A percentile compares a stretch with the other conserved stretches of the same genome.
phyloP scores from a whole-genome alignment of 139 green algal species.

The Chlorella sp. region DNA sequence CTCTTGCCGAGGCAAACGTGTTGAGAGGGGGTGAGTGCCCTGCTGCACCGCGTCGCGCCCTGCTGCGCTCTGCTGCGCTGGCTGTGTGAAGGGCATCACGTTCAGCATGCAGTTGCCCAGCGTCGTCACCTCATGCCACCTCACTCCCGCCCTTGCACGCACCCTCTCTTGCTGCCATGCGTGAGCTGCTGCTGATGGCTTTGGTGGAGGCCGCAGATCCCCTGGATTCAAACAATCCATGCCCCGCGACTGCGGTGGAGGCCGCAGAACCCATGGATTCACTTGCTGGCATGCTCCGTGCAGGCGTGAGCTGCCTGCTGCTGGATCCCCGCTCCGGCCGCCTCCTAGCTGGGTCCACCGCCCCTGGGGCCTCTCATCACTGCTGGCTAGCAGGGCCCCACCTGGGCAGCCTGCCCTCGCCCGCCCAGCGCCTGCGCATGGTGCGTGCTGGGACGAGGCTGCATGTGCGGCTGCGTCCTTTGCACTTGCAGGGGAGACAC shows the following conservation, averaged over 20 bases:
- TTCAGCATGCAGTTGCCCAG: not conserved
- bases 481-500: not conserved
- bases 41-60: not conserved
- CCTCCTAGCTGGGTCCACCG: not conserved
- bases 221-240: not conserved
- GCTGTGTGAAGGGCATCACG: no score
- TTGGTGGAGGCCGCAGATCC: not conserved
- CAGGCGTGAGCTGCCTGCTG: not conserved
- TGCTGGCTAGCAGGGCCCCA: not conserved
- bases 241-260: not conserved
- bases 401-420: not conserved
- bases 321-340: not conserved
- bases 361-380: not conserved
- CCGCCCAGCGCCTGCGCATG: not conserved
- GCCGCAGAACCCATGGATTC: not conserved
- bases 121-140: no score
- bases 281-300: not conserved
- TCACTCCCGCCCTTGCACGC: no score
- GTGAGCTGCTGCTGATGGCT: not conserved
- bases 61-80: no score
- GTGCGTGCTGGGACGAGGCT: no score
- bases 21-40: not conserved
- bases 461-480: no score
- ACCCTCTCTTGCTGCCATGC: no score
- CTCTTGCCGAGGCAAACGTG: not conserved